These are phyloP conservation scores for Pholiota microspora DNA, from an alignment of 768 basidiomycete genomes.

Conservation along the genomic window DNA sequence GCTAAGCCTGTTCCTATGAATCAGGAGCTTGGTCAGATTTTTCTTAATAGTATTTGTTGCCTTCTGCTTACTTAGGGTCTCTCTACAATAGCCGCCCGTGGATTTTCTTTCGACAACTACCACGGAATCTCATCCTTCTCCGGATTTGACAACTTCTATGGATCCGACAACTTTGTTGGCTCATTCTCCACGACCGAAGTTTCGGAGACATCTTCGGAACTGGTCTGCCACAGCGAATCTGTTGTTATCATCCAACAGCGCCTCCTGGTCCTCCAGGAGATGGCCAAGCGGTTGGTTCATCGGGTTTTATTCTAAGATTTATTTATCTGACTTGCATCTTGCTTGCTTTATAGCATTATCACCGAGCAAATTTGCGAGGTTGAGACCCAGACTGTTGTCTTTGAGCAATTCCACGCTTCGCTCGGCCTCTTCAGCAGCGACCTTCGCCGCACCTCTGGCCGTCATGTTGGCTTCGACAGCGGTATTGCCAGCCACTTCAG, in stretches of 20 bases:
- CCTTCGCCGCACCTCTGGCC: constrained; percentile 34
- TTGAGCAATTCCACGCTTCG: constrained; percentile 39
- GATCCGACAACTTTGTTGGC: constrained; percentile 41
- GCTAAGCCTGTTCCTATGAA: constrained; percentile 24
- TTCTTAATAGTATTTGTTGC: background rate
- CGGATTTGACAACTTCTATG: constrained; percentile 46
- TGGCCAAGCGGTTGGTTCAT: constrained; percentile 37
- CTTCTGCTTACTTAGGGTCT: background rate
- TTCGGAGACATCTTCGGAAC: constrained; percentile 27
- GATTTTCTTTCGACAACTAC: constrained; percentile 33
- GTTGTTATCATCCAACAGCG: constrained; percentile 44
- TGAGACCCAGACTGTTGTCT: constrained; percentile 43
- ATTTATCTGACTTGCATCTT: background rate
- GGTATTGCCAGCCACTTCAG: constrained; percentile 32
- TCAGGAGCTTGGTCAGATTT: constrained; percentile 12
- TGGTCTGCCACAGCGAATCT: constrained; percentile 37
- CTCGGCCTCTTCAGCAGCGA: constrained; percentile 37
- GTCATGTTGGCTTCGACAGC: constrained; percentile 36
- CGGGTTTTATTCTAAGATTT: background rate
- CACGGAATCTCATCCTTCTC: constrained; percentile 32
- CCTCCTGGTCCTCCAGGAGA: constrained; percentile 41
- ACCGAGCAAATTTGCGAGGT: constrained; percentile 47
- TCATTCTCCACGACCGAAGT: constrained; percentile 18
- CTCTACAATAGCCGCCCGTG: constrained; percentile 12
- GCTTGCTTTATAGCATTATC: constrained; percentile 33